phyloP scores from a whole-genome alignment of 805 yeast species.

The Torulaspora gathmanii region DNA sequence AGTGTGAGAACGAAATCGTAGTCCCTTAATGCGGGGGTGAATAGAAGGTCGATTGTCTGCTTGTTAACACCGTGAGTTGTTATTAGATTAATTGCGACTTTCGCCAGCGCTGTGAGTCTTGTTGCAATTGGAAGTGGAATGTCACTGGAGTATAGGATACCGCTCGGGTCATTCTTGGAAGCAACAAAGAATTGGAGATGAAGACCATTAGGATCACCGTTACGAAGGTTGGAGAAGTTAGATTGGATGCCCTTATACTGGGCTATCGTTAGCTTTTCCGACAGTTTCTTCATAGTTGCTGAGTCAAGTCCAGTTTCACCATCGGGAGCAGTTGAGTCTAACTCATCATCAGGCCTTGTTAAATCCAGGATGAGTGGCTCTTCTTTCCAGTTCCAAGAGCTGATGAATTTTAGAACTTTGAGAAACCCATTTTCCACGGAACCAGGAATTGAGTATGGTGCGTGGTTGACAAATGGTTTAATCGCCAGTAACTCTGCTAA shows the following conservation, averaged over 20 bases:
- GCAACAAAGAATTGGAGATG: slow-evolving; percentile 79
- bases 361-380: slow-evolving; percentile 78
- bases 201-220: slow-evolving; percentile 75
- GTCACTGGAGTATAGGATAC: slow-evolving; percentile 72
- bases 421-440: slow-evolving; percentile 78
- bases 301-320: slow-evolving; percentile 33
- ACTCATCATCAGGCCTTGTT: slow-evolving; percentile 45
- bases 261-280: slow-evolving; percentile 58
- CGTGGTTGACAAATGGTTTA: slow-evolving; percentile 79
- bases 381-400: slow-evolving; percentile 93
- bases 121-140: slow-evolving; percentile 72
- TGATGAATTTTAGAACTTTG: slow-evolving; percentile 62
- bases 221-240: slow-evolving; percentile 64
- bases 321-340: slow-evolving; percentile 33
- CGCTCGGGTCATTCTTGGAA: slow-evolving; percentile 79
- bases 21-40: slow-evolving; percentile 78
- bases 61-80: slow-evolving; percentile 42
- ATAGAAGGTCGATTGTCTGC: slow-evolving; percentile 50
- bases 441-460: slow-evolving; percentile 78
- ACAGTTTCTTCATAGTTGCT: slow-evolving; percentile 42
- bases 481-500: slow-evolving; percentile 76
- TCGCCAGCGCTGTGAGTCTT: slow-evolving; percentile 80
- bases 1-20: slow-evolving; percentile 74
- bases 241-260: slow-evolving; percentile 57
- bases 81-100: slow-evolving; percentile 60